Evolutionary conservation across 768 basidiomycete genomes (phyloP).

Genomic region (Cyathus striatus): DNA sequence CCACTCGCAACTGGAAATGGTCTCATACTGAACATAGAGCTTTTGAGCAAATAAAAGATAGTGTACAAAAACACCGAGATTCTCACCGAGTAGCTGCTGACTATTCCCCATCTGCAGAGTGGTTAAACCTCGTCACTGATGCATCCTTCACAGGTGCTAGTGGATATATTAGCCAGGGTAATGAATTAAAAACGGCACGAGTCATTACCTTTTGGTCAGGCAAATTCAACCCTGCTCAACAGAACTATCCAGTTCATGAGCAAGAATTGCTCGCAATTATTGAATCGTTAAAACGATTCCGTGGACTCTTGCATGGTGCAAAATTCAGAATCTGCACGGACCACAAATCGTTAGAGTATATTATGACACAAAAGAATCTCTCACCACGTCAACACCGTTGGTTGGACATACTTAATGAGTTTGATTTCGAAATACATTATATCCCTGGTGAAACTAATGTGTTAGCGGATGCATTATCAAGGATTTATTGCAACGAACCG

Average conservation of each 20-base stretch:
- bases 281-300: constrained; percentile 19
- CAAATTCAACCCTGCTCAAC: constrained; percentile 15
- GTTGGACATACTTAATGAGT: constrained; percentile 27
- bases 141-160: background rate
- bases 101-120: background rate
- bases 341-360: constrained; percentile 26
- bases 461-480: constrained; percentile 30
- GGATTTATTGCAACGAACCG: constrained; percentile 3
- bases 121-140: background rate
- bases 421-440: constrained; percentile 27
- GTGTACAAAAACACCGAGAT: background rate
- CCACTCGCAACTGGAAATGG: background rate
- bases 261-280: constrained; percentile 32
- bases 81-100: background rate
- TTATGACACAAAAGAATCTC: constrained; percentile 22
- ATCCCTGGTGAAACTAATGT: constrained; percentile 27
- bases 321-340: constrained; percentile 24
- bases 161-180: background rate
- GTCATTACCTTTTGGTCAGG: constrained; percentile 7
- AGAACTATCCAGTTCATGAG: constrained; percentile 32
- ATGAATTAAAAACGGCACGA: background rate
- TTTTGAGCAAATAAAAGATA: background rate
- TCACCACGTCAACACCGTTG: constrained; percentile 23
- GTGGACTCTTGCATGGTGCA: constrained; percentile 8
- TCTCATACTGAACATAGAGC: background rate